Conservation (phyloP, 768 basidiomycete species). For the Boletus coccyginus region DNA sequence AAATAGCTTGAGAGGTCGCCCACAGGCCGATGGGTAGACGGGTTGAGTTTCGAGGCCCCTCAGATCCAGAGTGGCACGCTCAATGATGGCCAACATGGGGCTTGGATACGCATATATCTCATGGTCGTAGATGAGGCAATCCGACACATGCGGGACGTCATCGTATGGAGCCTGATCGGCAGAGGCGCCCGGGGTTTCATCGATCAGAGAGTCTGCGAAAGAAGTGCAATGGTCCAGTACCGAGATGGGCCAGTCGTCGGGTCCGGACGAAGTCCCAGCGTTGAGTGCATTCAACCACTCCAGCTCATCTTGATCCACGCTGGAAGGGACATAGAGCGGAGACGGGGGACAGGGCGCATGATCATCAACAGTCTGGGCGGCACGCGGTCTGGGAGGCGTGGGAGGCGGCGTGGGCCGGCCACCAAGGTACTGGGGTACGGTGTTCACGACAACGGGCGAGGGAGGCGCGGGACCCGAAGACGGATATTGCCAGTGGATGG, state of each 20-base stretch:
- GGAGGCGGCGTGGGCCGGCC: constrained; percentile 7
- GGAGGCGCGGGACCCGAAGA: background rate
- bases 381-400: background rate
- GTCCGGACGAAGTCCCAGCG: too few relatives aligned
- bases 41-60: background rate
- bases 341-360: constrained; percentile 16
- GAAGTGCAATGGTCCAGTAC: background rate
- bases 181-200: background rate
- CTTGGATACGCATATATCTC: constrained; percentile 10
- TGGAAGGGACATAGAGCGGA: background rate
- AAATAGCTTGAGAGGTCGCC: constrained; percentile 1
- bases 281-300: background rate
- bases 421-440: background rate
- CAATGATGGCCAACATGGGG: constrained; percentile 12
- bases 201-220: background rate
- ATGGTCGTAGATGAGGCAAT: background rate
- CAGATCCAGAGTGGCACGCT: constrained; percentile 4
- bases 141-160: background rate
- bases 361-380: background rate
- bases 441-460: constrained; percentile 8
- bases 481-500: background rate
- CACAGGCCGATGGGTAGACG: background rate
- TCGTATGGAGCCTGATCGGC: background rate
- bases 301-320: background rate
- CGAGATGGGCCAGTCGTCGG: background rate